Conservation (phyloP, 208 protist species). For the Wallacemonas rigidus region DNA sequence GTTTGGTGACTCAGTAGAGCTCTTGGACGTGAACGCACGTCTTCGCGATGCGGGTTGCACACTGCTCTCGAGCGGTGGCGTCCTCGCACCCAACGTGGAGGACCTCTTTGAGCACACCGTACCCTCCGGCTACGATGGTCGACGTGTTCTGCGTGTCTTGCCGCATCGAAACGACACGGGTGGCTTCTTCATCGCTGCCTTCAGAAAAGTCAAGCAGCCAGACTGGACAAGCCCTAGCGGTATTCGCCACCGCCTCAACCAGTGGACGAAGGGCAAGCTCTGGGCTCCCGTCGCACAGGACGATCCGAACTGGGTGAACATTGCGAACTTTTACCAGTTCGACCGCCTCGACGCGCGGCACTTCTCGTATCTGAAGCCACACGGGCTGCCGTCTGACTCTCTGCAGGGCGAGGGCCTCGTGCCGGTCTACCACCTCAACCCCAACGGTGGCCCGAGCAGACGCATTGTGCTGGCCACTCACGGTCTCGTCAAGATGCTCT, state of each 20-base stretch:
- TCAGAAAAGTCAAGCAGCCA: constrained; percentile 71
- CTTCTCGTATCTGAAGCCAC: constrained; percentile 45
- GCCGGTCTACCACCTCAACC: constrained; percentile 87
- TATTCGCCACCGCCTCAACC: constrained; percentile 75
- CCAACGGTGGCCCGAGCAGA: constrained; percentile 63
- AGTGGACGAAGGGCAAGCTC: constrained; percentile 87
- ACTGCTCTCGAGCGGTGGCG: constrained; percentile 66
- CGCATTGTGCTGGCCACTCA: constrained; percentile 86
- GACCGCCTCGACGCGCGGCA: constrained; percentile 34
- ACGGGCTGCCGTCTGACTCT: neutral
- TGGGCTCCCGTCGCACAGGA: constrained; percentile 67
- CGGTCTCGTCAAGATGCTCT: constrained; percentile 65
- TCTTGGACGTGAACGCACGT: constrained; percentile 81
- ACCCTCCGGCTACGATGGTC: constrained; percentile 60
- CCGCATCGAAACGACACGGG: constrained; percentile 90
- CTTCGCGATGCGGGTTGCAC: constrained; percentile 47
- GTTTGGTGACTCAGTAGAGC: constrained; percentile 77
- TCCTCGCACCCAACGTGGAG: constrained; percentile 57
- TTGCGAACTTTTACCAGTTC: constrained; percentile 78
- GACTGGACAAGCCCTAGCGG: constrained; percentile 38
- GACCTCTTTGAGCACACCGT: constrained; percentile 39
- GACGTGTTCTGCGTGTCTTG: constrained; percentile 81
- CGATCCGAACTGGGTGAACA: constrained; percentile 74
- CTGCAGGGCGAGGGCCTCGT: constrained; percentile 40
- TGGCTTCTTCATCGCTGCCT: constrained; percentile 90